A percentile compares a stretch with the other conserved stretches of the same genome.
phyloP scores from a whole-genome alignment of 306 rosid species.

The Begonia peltatifolia region DNA sequence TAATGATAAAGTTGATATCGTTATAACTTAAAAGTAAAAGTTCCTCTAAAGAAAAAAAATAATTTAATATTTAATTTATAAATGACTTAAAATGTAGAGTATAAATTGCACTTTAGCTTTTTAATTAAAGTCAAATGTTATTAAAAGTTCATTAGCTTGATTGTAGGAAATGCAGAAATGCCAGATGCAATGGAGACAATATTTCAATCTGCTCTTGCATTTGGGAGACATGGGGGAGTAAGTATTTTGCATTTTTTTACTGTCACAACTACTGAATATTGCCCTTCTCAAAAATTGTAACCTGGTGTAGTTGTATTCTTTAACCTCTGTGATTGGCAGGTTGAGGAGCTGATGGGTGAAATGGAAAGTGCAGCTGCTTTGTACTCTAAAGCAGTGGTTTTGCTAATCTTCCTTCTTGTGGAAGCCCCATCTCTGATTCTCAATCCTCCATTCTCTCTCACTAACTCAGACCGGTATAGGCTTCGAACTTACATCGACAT shows the following conservation, averaged over 20 bases:
- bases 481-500: constrained; percentile 64
- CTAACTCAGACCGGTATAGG: constrained; percentile 77
- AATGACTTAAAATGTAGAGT: too few species aligned
- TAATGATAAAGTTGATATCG: too few species aligned
- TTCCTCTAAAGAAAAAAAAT: too few species aligned
- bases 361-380: constrained; percentile 59
- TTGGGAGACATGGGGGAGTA: constrained; percentile 87
- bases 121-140: too few species aligned
- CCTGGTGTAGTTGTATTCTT: too few species aligned
- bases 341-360: constrained; percentile 84
- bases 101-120: too few species aligned
- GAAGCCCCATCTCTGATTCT: constrained; percentile 93
- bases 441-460: constrained; percentile 81
- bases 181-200: constrained; percentile 99
- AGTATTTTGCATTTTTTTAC: constrained; percentile 23
- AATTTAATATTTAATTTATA: too few species aligned
- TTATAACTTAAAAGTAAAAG: too few species aligned
- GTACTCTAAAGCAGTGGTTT: constrained; percentile 62
- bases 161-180: constrained; percentile 79
- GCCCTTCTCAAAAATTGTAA: too few species aligned
- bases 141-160: constrained; percentile 1
- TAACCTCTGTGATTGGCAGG: constrained; percentile 33
- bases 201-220: constrained; percentile 87
- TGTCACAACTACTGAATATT: neutral
- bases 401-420: constrained; percentile 62